These are phyloP conservation scores for Chrysochromulina parva DNA, from an alignment of 78 protist genomes.

Conservation along the genomic window DNA sequence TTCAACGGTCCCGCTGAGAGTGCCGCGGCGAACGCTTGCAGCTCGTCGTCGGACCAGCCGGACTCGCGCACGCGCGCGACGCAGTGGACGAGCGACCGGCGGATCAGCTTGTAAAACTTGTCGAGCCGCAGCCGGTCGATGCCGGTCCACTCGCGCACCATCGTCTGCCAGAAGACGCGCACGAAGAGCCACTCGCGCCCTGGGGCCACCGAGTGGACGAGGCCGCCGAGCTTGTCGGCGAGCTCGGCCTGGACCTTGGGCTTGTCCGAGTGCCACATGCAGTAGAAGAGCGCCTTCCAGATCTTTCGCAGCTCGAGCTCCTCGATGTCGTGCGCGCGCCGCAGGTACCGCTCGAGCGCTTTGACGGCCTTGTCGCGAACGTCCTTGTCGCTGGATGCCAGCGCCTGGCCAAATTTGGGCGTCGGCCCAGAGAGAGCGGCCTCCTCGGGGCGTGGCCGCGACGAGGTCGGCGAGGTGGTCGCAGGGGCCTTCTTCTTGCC, in stretches of 20 bases:
- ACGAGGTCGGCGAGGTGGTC: no score
- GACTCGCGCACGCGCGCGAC: background rate
- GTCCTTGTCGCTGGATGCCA: background rate
- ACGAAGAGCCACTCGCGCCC: background rate
- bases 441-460: no score
- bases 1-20: background rate
- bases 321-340: background rate
- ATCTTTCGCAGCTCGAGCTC: background rate
- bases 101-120: slow-evolving; percentile 7
- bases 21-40: background rate
- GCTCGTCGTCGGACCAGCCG: background rate
- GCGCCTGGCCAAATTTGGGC: no score
- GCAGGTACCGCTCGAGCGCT: background rate
- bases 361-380: slow-evolving; percentile 1
- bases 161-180: background rate
- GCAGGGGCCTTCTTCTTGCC: no score
- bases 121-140: slow-evolving; percentile 17
- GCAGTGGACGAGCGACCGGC: background rate
- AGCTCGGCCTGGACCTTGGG: background rate
- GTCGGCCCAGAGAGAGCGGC: no score
- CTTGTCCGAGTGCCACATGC: slow-evolving; percentile 37
- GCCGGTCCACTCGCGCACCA: slow-evolving; percentile 26
- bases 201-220: background rate
- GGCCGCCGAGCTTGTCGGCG: background rate
- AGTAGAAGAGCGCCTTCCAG: slow-evolving; percentile 32